These are phyloP conservation scores for Botrytis elliptica DNA, from an alignment of 2,329 filamentous ascomycete species.

Conservation along the genomic window DNA sequence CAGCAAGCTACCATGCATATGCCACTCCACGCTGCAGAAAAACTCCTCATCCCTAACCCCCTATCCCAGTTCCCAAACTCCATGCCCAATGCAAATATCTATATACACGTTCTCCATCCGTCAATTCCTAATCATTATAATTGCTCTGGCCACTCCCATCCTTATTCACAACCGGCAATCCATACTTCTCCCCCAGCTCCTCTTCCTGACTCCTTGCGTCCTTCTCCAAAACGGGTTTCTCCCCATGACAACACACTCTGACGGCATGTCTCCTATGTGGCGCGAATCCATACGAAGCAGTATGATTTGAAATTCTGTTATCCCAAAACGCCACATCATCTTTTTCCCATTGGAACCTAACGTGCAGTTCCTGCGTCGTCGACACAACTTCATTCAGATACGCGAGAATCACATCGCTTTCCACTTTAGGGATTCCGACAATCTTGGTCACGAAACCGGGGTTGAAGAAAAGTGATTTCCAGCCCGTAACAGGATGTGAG, in stretches of 20 bases:
- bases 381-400: conserved; percentile 55
- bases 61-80: neutral
- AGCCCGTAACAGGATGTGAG: conserved; percentile 60
- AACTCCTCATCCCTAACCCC: neutral
- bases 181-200: conserved; percentile 48
- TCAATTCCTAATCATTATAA: conserved; percentile 50
- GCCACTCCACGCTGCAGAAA: neutral
- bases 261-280: conserved; percentile 56
- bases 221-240: conserved; percentile 36
- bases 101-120: neutral
- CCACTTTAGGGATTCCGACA: conserved; percentile 56
- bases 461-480: conserved; percentile 61
- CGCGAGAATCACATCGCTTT: conserved; percentile 51
- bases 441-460: conserved; percentile 58
- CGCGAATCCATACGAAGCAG: conserved; percentile 55
- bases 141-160: conserved; percentile 55
- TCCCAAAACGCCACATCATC: conserved; percentile 69
- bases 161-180: conserved; percentile 52
- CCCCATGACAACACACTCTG: conserved; percentile 39
- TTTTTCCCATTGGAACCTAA: conserved; percentile 62
- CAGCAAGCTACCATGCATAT: neutral
- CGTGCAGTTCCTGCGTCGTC: conserved; percentile 66
- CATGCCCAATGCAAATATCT: neutral
- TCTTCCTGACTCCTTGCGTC: conserved; percentile 53
- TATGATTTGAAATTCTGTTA: conserved; percentile 55